These are phyloP conservation scores for Lippia alba DNA, from an alignment of 305 asterid genomes.

Conservation along the genomic window DNA sequence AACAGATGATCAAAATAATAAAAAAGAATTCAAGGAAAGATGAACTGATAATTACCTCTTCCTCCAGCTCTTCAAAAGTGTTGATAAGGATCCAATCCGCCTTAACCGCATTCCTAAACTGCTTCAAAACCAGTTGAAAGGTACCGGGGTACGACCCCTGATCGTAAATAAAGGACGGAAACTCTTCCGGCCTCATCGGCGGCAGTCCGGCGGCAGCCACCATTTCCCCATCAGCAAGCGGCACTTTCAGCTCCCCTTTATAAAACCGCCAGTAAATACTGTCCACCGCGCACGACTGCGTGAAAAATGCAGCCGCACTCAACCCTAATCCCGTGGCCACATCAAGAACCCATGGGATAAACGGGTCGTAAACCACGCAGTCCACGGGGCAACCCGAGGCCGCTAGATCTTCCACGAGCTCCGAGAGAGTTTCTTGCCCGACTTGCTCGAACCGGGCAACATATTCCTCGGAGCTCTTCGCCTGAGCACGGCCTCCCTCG, in stretches of 20 bases:
- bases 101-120: slow-evolving; percentile 36
- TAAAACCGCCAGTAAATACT: slow-evolving; percentile 32
- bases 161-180: slow-evolving; percentile 33
- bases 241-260: slow-evolving; percentile 31
- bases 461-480: not conserved
- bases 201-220: slow-evolving; percentile 29
- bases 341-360: not conserved
- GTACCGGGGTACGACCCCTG: slow-evolving; percentile 29
- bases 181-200: slow-evolving; percentile 29
- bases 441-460: not conserved
- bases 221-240: slow-evolving; percentile 30
- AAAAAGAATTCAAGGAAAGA: no score
- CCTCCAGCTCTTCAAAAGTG: slow-evolving; percentile 41
- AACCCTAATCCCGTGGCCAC: slow-evolving; percentile 34
- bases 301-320: slow-evolving; percentile 34
- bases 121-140: slow-evolving; percentile 12
- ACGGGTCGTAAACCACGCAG: slow-evolving; percentile 4
- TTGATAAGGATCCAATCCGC: slow-evolving; percentile 45
- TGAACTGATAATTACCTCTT: slow-evolving; percentile 35
- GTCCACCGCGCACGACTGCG: slow-evolving; percentile 40
- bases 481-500: not conserved
- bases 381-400: not conserved
- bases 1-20: not conserved
- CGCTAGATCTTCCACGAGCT: not conserved
- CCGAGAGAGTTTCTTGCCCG: not conserved